Conservation (phyloP, 1,284 basidiomycete genomes). For the Marasmius fiardii region DNA sequence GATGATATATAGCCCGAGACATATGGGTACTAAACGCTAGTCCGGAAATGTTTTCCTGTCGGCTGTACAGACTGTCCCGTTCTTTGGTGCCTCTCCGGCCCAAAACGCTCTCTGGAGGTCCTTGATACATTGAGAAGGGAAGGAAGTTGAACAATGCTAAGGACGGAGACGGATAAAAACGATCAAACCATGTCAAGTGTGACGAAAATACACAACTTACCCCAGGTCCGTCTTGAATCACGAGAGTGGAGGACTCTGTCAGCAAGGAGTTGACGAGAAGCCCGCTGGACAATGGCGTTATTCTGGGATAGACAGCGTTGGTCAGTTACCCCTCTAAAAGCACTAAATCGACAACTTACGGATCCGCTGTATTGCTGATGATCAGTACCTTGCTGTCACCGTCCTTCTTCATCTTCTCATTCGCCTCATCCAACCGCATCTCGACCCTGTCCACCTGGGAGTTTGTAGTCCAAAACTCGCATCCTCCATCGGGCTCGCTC, state of each 20-base stretch:
- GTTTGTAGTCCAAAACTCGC: slow-evolving; percentile 21
- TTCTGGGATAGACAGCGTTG: slow-evolving; percentile 5
- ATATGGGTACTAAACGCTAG: background rate
- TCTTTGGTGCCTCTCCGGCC: slow-evolving; percentile 18
- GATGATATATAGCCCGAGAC: no score
- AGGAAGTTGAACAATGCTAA: slow-evolving; percentile 20
- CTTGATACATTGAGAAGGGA: slow-evolving; percentile 18
- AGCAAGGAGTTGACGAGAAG: slow-evolving; percentile 21
- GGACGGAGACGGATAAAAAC: no score
- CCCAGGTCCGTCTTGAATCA: slow-evolving; percentile 24
- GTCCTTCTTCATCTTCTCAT: slow-evolving; percentile 15
- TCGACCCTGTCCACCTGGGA: slow-evolving; percentile 14
- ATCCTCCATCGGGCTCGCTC: slow-evolving; percentile 22
- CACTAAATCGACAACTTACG: slow-evolving; percentile 14
- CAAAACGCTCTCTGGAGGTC: slow-evolving; percentile 19
- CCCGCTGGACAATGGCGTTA: slow-evolving; percentile 17
- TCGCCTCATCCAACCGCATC: slow-evolving; percentile 20
- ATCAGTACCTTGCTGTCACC: slow-evolving; percentile 19
- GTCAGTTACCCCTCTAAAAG: background rate
- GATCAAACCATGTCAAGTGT: background rate
- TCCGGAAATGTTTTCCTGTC: slow-evolving; percentile 12
- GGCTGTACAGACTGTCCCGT: slow-evolving; percentile 19
- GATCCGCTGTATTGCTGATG: slow-evolving; percentile 23
- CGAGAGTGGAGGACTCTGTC: slow-evolving; percentile 20
- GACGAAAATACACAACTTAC: slow-evolving; percentile 12